A percentile compares a stretch with the other conserved stretches of the same genome.
Evolutionary conservation across 495 filamentous ascomycete genomes (phyloP).

Genomic region (Penicillium coffeae): DNA sequence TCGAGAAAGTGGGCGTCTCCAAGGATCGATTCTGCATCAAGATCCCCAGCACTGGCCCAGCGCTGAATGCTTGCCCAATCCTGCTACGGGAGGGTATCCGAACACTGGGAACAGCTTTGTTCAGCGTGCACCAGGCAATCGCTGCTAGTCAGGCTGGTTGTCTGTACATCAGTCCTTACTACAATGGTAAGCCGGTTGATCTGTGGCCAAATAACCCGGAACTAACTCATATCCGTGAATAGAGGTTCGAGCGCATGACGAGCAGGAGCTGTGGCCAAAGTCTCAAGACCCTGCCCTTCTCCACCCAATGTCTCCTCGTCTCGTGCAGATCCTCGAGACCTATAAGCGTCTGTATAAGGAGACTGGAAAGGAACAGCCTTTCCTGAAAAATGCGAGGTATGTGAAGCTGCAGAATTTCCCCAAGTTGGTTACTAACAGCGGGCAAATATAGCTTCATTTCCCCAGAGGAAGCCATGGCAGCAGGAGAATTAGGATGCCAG

Average conservation of each 20-base stretch:
- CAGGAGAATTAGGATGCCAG: constrained; percentile 18
- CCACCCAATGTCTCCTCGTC: constrained; percentile 35
- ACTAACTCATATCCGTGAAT: not conserved
- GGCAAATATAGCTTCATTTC: constrained; percentile 7
- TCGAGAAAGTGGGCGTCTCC: constrained; percentile 32
- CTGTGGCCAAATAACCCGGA: not conserved
- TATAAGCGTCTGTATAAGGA: constrained; percentile 35
- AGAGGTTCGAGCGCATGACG: constrained; percentile 26
- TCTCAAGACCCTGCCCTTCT: constrained; percentile 32
- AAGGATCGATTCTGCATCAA: constrained; percentile 55
- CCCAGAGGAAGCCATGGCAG: constrained; percentile 17
- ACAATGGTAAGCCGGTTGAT: constrained; percentile 21
- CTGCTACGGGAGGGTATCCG: constrained; percentile 45
- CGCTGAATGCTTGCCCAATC: constrained; percentile 49
- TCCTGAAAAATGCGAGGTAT: constrained; percentile 39
- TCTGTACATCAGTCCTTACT: constrained; percentile 54
- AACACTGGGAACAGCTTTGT: constrained; percentile 56
- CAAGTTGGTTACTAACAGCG: constrained; percentile 1
- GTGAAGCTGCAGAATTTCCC: not conserved
- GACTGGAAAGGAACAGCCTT: constrained; percentile 38
- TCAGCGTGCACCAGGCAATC: constrained; percentile 53
- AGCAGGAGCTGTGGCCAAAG: constrained; percentile 25
- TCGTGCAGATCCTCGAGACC: constrained; percentile 35
- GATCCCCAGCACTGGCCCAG: constrained; percentile 56
- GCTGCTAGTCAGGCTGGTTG: constrained; percentile 51